These are phyloP conservation scores for Leccinum pellstonianum DNA, from an alignment of 768 basidiomycete species.

Conservation along the genomic window DNA sequence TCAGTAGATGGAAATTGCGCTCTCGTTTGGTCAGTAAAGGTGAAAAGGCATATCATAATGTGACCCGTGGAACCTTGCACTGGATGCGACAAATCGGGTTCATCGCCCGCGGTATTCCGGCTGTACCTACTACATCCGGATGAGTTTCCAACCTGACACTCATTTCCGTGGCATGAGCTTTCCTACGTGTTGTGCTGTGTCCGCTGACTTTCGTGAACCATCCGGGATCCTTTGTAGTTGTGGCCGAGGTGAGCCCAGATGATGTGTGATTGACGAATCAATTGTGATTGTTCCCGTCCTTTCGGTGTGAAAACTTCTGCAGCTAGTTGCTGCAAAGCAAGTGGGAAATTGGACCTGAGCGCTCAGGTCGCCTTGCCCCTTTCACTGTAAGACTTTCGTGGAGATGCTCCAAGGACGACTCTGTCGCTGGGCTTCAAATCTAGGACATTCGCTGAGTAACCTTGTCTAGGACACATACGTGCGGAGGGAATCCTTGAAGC, in stretches of 20 bases:
- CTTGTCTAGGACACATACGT: background rate
- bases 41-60: background rate
- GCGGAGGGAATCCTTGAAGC: too few species aligned
- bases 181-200: background rate
- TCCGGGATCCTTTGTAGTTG: background rate
- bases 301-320: background rate
- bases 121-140: conserved; percentile 14
- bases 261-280: background rate
- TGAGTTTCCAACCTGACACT: background rate
- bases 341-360: background rate
- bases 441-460: background rate
- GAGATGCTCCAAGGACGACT: too few species aligned
- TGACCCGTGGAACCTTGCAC: conserved; percentile 14
- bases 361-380: too few species aligned
- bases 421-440: background rate
- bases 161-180: background rate
- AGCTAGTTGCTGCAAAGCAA: background rate
- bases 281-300: too few species aligned
- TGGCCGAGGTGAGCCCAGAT: background rate
- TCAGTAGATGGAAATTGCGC: conserved; percentile 29
- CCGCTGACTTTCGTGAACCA: background rate
- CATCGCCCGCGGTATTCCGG: conserved; percentile 15
- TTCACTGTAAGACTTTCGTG: too few species aligned
- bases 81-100: conserved; percentile 27
- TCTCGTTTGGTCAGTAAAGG: conserved; percentile 22